Percentiles rank a stretch among this genome's conserved stretches.
These are phyloP conservation scores for Colletotrichum spinosum DNA, from an alignment of 2,329 filamentous ascomycete species.

Conservation along the genomic window DNA sequence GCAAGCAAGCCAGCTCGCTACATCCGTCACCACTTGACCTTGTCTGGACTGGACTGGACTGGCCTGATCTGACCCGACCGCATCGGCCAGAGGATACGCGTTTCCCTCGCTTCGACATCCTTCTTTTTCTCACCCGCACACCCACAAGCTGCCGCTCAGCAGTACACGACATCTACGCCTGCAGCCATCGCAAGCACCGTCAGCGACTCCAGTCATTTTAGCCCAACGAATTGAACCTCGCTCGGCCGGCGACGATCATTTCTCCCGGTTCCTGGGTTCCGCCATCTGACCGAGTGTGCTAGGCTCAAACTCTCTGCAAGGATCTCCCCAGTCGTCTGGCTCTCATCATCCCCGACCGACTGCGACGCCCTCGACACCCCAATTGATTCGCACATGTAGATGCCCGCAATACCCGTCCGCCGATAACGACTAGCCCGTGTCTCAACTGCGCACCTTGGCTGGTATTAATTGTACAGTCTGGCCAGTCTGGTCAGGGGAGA, in stretches of 20 bases:
- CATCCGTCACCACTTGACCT: too few species aligned
- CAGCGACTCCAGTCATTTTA: conserved; percentile 18
- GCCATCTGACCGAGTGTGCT: conserved; percentile 18
- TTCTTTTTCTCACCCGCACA: conserved; percentile 4
- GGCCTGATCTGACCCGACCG: too few species aligned
- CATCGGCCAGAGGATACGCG: too few species aligned
- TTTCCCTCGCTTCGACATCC: too few species aligned
- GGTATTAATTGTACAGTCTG: not conserved
- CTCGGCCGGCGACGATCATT: conserved; percentile 8
- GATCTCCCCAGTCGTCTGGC: conserved; percentile 22
- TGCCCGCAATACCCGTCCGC: conserved; percentile 13
- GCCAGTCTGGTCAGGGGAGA: conserved; percentile 5
- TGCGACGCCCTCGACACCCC: conserved; percentile 9
- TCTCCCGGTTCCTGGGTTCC: conserved; percentile 27
- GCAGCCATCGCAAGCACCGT: conserved; percentile 25
- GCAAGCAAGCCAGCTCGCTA: too few species aligned
- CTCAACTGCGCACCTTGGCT: conserved; percentile 20
- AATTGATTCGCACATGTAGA: conserved; percentile 14
- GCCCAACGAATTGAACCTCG: conserved; percentile 16
- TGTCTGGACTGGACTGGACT: too few species aligned
- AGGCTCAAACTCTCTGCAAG: conserved; percentile 15
- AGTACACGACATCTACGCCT: conserved; percentile 10
- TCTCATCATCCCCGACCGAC: conserved; percentile 4
- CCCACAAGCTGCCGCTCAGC: not conserved
- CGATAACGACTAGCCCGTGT: conserved; percentile 29